phyloP scores from a whole-genome alignment of 2,329 filamentous ascomycete genomes.

The Talaromyces verruculosus region DNA sequence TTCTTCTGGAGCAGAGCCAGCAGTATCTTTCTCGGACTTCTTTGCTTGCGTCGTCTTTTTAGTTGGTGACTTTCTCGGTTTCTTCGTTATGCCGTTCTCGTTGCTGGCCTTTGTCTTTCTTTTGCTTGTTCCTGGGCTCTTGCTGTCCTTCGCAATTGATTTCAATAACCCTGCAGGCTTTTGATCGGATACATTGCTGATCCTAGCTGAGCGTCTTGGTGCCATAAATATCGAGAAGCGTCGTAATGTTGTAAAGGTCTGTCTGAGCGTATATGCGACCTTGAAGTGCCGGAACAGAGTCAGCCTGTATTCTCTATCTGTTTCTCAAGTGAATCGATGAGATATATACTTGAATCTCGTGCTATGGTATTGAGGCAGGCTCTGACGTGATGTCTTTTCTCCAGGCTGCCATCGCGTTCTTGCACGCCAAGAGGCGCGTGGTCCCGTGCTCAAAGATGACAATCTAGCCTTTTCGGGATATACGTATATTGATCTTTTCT shows the following conservation, averaged over 20 bases:
- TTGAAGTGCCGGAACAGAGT: neutral
- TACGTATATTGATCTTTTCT: neutral
- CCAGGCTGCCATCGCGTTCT: constrained; percentile 10
- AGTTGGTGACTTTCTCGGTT: constrained; percentile 7
- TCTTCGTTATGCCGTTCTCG: constrained; percentile 34
- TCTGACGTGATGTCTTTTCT: constrained; percentile 1
- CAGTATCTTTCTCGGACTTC: neutral
- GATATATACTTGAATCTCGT: neutral
- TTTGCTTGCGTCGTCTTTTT: constrained; percentile 11
- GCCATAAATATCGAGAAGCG: constrained; percentile 43
- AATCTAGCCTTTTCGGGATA: constrained; percentile 20
- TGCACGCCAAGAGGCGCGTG: constrained; percentile 15
- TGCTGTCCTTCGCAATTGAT: neutral
- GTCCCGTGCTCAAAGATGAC: constrained; percentile 12
- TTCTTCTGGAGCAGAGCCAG: neutral
- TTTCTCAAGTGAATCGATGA: neutral
- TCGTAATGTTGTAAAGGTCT: neutral
- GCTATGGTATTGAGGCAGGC: neutral
- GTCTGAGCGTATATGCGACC: neutral
- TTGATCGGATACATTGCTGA: constrained; percentile 35
- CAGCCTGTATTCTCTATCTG: constrained; percentile 1
- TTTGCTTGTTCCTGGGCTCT: constrained; percentile 26
- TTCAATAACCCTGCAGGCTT: constrained; percentile 21
- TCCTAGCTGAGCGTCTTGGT: constrained; percentile 53
- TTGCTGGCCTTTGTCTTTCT: constrained; percentile 26